A percentile compares a stretch with the other conserved stretches of the same genome.
These are phyloP conservation scores for Fusarium continuum DNA, from an alignment of 2,329 filamentous ascomycete species.

Conservation along the genomic window DNA sequence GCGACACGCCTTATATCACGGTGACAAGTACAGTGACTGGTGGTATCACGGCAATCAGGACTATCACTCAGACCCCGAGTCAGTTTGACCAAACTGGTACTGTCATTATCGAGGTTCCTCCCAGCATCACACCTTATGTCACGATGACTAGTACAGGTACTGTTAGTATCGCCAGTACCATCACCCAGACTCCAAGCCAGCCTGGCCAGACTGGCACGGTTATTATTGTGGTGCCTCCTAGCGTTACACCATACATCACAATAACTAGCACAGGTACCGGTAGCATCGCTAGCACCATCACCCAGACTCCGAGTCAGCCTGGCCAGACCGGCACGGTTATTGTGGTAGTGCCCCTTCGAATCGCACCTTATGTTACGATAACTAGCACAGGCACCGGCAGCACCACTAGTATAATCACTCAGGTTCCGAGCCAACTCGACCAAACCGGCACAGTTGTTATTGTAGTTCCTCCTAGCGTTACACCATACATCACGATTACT, in stretches of 20 bases:
- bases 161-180: neutral
- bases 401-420: neutral
- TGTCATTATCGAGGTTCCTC: neutral
- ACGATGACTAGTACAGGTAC: neutral
- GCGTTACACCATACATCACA: neutral
- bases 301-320: neutral
- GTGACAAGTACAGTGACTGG: neutral
- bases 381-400: neutral
- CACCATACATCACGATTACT: neutral
- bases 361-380: neutral
- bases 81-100: neutral
- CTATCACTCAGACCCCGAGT: neutral
- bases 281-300: neutral
- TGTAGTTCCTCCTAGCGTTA: neutral
- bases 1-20: neutral
- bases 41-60: neutral
- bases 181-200: neutral
- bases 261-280: neutral
- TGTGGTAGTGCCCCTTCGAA: neutral
- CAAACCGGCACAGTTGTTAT: neutral
- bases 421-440: neutral
- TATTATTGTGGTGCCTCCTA: neutral
- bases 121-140: neutral
- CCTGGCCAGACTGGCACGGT: neutral
- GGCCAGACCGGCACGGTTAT: neutral